Conservation (phyloP, 192 early-diverging fungal species). For the Coemansia sp. region DNA sequence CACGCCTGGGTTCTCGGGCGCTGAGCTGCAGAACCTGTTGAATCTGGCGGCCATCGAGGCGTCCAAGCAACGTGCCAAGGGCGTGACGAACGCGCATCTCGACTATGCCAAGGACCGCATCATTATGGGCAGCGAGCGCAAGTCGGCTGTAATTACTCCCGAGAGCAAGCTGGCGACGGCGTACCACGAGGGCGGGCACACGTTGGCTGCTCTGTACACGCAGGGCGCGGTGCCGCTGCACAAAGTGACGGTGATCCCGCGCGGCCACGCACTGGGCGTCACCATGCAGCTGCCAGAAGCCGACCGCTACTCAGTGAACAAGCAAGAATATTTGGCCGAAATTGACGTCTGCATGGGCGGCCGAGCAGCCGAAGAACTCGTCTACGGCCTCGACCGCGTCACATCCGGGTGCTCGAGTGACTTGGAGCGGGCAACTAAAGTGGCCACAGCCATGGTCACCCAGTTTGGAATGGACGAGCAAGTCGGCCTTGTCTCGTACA, state of each 20-base stretch:
- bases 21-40: conserved; percentile 96
- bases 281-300: conserved; percentile 94
- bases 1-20: conserved; percentile 98
- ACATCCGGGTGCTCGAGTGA: conserved; percentile 94
- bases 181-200: conserved; percentile 98
- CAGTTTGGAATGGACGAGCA: conserved; percentile 94
- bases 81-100: conserved; percentile 78
- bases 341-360: conserved; percentile 99
- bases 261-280: conserved; percentile 74
- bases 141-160: conserved; percentile 86
- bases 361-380: conserved; percentile 94
- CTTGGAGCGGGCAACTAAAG: conserved; percentile 82
- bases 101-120: conserved; percentile 99
- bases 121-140: conserved; percentile 96
- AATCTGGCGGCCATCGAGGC: conserved; percentile 98
- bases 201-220: conserved; percentile 93
- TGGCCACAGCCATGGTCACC: conserved; percentile 90
- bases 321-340: conserved; percentile 80
- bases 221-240: conserved; percentile 92
- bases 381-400: conserved; percentile 91
- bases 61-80: conserved; percentile 70
- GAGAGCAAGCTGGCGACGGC: conserved; percentile 88
- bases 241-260: conserved; percentile 98
- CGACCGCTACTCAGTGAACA: conserved; percentile 78
- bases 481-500: conserved; percentile 79